Evolutionary conservation across 2,329 filamentous ascomycete genomes (phyloP).

Genomic region (Leptographium lundbergii): DNA sequence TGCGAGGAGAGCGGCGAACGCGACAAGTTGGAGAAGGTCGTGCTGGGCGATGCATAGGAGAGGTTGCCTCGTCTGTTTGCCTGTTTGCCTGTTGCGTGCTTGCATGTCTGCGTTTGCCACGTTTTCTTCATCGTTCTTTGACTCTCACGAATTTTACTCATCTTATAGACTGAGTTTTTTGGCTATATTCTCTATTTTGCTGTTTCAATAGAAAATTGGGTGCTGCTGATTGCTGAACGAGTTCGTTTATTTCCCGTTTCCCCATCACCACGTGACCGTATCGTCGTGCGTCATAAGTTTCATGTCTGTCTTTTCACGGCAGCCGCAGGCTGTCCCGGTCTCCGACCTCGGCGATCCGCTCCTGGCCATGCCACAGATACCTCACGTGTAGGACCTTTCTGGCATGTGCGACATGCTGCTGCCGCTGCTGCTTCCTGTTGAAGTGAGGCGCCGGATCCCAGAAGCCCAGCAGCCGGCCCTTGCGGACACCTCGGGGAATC

Average conservation of each 20-base stretch:
- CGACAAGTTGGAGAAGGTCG: conserved; percentile 36
- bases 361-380: conserved; percentile 27
- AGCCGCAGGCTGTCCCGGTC: conserved; percentile 23
- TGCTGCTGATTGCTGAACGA: background rate
- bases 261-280: too few species aligned
- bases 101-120: background rate
- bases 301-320: conserved; percentile 10
- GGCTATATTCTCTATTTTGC: background rate
- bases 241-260: too few species aligned
- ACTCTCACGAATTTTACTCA: background rate
- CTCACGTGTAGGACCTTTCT: conserved; percentile 32
- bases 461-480: conserved; percentile 34
- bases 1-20: conserved; percentile 48
- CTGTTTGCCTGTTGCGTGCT: background rate
- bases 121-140: too few species aligned
- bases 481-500: conserved; percentile 28
- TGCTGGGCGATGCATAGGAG: conserved; percentile 17
- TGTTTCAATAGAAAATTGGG: background rate
- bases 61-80: background rate
- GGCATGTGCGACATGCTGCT: background rate
- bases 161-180: background rate
- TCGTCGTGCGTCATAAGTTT: background rate
- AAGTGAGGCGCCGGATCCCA: conserved; percentile 34
- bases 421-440: background rate
- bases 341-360: conserved; percentile 22